Evolutionary conservation across 75 land plant species (phyloP), one percentile per base, ranked within the genome.

Genomic region (Sequoiadendron giganteum): DNA sequence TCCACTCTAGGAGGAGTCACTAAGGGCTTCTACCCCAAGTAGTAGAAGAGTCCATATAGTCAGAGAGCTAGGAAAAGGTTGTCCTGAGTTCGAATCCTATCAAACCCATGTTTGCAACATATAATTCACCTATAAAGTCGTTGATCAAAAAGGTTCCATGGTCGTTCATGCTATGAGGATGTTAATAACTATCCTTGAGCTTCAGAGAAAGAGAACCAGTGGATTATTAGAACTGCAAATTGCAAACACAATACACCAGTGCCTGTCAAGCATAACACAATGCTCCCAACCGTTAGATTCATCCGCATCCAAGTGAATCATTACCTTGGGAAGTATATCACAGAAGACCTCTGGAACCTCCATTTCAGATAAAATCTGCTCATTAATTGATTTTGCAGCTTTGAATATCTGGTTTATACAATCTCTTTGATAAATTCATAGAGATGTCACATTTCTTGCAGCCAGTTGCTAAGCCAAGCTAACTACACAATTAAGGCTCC

Each of bases 361-460:
- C 95, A 98, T 95, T 86, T 93, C 95, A 15, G 88, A 90, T 88
- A 98, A 89, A 32, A 95, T 90, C 56, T 91, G 93, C 86, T 92
- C 92, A 79, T 98, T 98, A 83, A 98, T 98, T 9, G 97, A 90
- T 90, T 91, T 97, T 39, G 95, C 96, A 70, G 98, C 99, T 88
- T 96, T 98, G 61, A 96, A 92, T 3, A 98, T 92, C 88, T 98
- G 97, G 82, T 89, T 91, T 14, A 93, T 94, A 77, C 90, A 70
- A 85, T 94, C 95, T 47, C 91, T 92, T 55, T 94, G 96, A 82
- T 90, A 70, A 1, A 87, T 36, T 36, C 38, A n/a, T n/a, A n/a
- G n/a, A 36, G 38, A 36, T 36, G 38, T n/a, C 38, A 36, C 38
- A 0, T 36, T 36, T 36, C 38, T 36, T 0, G 38, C 38, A 36